Base-by-base conservation (phyloP, 78 protist species). In the Acrasis kona region DNA sequence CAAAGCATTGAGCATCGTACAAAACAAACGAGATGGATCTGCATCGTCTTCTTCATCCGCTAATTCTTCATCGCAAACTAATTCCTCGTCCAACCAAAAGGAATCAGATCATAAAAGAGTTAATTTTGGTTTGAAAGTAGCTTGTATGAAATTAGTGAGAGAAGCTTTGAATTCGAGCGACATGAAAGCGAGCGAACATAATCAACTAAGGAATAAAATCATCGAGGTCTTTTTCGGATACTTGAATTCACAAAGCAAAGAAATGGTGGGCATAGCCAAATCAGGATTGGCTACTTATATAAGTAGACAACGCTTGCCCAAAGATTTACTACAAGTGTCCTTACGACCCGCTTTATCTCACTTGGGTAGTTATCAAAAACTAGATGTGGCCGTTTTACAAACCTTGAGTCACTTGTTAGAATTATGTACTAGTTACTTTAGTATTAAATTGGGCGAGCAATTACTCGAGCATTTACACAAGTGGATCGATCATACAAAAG, bases 381-480 rank as follows among this genome's bases (percentile, higher is more conserved):
- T 93, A 19, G 39, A 81, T 2, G 82, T 89, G 12, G 85, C 91
- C 28, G 69, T 88, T 39, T 83, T 93, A n/a, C 83, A 84, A 32
- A 85, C 93, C n/a, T 85, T 93, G 12, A 37, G 90, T 1, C 80
- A 89, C 5, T 79, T 93, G 12, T 76, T 93, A 4, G 92, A 85
- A 57, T 74, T 93, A 30, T 74, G 88, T 7, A 27, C 82, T 39
- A 78, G 32, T 40, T 87, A 84, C 70, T 93, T 93, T 88, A 91
- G 91, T 61, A 90, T 76, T 9, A 87, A 82, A 30, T 84, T 93
- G 2, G 97, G 95, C n/a, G 93, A 86, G 10, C 73, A 89, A 66
- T 77, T 93, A 5, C 87, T 89, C 42, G 94, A 93, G 39, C 90
- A 93, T 41, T 77, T 93, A 37, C 71, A 75, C 39, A 61, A 77